phyloP scores from a whole-genome alignment of 2,329 filamentous ascomycete species.

The Penicillium nordicum region DNA sequence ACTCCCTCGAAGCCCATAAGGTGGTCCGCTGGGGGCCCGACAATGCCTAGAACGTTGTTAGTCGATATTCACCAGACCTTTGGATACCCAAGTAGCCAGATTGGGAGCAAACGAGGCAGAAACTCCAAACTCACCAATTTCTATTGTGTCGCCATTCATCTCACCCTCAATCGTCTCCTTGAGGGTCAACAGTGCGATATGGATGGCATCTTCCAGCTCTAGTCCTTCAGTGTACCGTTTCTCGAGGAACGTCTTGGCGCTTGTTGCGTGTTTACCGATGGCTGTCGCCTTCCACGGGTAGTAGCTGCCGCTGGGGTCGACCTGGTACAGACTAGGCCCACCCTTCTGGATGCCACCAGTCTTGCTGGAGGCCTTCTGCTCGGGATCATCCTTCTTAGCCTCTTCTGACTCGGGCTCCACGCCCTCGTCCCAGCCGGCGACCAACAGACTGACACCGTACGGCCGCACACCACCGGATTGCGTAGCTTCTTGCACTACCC shows the following conservation, averaged over 20 bases:
- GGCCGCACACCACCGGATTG: constrained; percentile 96
- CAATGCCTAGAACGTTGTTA: constrained; percentile 66
- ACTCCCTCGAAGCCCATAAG: constrained; percentile 72
- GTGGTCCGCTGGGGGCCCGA: constrained; percentile 90
- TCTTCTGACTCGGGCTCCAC: constrained; percentile 79
- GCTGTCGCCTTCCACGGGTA: constrained; percentile 99
- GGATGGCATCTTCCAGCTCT: constrained; percentile 95
- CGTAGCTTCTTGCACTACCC: constrained; percentile 98
- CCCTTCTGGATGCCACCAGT: constrained; percentile 95
- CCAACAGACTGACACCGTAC: constrained; percentile 91
- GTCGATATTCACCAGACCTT: neutral
- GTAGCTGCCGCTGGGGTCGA: constrained; percentile 97
- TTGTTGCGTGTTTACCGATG: constrained; percentile 97
- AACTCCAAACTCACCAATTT: constrained; percentile 68
- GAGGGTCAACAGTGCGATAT: constrained; percentile 93
- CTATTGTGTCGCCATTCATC: constrained; percentile 98
- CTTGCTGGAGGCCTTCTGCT: constrained; percentile 72
- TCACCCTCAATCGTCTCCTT: constrained; percentile 99
- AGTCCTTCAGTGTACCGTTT: constrained; percentile 97
- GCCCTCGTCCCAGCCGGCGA: constrained; percentile 97
- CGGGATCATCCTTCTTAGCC: constrained; percentile 53
- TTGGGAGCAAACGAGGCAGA: neutral
- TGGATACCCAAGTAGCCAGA: neutral
- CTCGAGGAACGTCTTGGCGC: constrained; percentile 97
- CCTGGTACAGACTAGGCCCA: constrained; percentile 95